These are phyloP conservation scores for Stephania yunnanensis DNA, from an alignment of 164 flowering plant genomes.

Conservation along the genomic window DNA sequence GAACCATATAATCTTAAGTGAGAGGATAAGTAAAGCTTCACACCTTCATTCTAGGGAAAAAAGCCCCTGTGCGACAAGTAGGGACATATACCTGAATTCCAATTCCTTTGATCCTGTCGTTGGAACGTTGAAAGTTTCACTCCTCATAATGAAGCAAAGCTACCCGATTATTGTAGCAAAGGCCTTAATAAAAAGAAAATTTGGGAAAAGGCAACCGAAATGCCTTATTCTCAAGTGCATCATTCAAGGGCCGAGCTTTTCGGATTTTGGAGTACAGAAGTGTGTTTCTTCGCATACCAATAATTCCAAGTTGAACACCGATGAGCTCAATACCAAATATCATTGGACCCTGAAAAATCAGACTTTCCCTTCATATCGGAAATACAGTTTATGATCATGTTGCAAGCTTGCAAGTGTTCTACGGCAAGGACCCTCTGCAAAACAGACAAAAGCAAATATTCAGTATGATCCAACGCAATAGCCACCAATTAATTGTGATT, in stretches of 20 bases:
- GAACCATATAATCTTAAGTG: background rate
- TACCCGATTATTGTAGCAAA: background rate
- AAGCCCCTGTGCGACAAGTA: background rate
- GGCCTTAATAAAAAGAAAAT: background rate
- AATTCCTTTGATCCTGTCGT: too few species aligned
- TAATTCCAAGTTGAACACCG: background rate
- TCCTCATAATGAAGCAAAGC: background rate
- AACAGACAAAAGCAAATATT: conserved; percentile 11
- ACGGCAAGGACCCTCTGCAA: conserved; percentile 91
- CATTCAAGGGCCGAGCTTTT: background rate
- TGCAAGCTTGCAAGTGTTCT: conserved; percentile 60
- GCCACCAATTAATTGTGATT: background rate
- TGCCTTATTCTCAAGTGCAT: background rate
- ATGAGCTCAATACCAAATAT: background rate
- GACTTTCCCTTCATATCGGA: conserved; percentile 82
- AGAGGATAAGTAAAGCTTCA: background rate
- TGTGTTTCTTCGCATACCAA: background rate
- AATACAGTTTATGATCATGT: conserved; percentile 69
- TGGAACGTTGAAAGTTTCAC: background rate
- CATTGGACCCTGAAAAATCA: conserved; percentile 10
- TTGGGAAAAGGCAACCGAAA: background rate
- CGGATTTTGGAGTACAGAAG: background rate
- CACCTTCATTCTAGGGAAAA: background rate
- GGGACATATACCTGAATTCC: background rate
- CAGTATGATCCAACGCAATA: conserved; percentile 11